Percentiles rank a stretch among this genome's conserved stretches.
These are phyloP conservation scores for Puccinia hordei DNA, from an alignment of 1,284 basidiomycete species.

Conservation along the genomic window DNA sequence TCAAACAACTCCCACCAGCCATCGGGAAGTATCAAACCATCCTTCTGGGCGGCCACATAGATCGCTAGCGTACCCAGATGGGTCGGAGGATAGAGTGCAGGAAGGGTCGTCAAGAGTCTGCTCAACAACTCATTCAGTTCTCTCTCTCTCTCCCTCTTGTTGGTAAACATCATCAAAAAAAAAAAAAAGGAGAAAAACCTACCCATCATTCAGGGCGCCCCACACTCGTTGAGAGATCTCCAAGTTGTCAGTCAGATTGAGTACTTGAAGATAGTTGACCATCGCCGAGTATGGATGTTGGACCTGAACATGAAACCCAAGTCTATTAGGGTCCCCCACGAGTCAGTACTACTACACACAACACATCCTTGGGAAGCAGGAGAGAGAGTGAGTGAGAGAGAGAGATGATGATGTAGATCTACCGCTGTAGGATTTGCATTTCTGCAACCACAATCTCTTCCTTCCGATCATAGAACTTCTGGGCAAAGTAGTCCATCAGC, in stretches of 20 bases:
- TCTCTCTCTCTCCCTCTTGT: too few species aligned
- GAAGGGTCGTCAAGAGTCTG: constrained; percentile 57
- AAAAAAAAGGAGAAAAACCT: constrained; percentile 40
- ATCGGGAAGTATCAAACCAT: constrained; percentile 39
- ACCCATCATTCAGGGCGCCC: constrained; percentile 61
- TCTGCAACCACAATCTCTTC: constrained; percentile 89
- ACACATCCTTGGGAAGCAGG: not conserved
- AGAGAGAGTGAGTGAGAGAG: not conserved
- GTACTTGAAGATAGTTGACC: constrained; percentile 88
- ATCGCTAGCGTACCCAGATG: constrained; percentile 56
- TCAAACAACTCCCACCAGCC: constrained; percentile 62
- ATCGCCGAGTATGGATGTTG: constrained; percentile 90
- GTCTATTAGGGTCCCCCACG: constrained; percentile 48
- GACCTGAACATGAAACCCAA: constrained; percentile 64
- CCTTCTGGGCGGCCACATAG: constrained; percentile 55
- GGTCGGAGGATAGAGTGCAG: constrained; percentile 56
- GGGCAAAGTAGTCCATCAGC: constrained; percentile 81
- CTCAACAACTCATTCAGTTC: not conserved
- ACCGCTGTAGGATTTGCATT: constrained; percentile 94
- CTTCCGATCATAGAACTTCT: constrained; percentile 80
- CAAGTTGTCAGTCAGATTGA: constrained; percentile 67
- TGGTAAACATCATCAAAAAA: too few species aligned
- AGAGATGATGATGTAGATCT: too few species aligned
- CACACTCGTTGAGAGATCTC: constrained; percentile 58
- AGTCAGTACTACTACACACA: constrained; percentile 32